Conservation (phyloP, 83 land plant genomes). For the Thuja plicata region DNA sequence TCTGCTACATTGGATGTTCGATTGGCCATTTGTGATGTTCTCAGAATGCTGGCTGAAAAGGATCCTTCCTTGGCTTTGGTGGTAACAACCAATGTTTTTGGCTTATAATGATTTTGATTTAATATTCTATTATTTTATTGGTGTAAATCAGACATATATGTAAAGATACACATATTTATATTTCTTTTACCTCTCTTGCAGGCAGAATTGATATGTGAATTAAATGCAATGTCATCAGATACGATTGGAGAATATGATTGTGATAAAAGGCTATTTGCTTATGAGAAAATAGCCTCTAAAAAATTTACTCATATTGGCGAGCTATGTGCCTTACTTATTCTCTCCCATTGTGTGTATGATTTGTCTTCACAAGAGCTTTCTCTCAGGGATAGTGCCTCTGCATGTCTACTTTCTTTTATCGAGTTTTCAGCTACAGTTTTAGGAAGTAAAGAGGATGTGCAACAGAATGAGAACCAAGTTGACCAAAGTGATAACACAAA, state of each 20-base stretch:
- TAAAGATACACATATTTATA: neutral
- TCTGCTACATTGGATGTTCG: constrained; percentile 45
- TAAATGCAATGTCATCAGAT: constrained; percentile 76
- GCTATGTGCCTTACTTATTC: constrained; percentile 48
- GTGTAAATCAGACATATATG: neutral
- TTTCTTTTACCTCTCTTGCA: constrained; percentile 23
- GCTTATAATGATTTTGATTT: neutral
- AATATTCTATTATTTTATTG: neutral
- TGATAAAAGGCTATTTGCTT: constrained; percentile 66
- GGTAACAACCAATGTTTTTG: constrained; percentile 33
- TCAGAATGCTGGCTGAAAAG: constrained; percentile 42
- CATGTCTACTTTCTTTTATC: constrained; percentile 58
- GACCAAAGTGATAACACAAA: neutral
- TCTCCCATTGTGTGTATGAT: constrained; percentile 78
- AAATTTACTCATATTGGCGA: constrained; percentile 40
- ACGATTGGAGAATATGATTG: constrained; percentile 76
- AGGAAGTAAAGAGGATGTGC: constrained; percentile 16
- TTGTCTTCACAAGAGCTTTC: constrained; percentile 77
- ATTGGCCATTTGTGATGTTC: constrained; percentile 55
- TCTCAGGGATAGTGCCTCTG: constrained; percentile 79
- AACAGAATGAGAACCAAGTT: neutral
- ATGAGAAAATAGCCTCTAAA: constrained; percentile 41
- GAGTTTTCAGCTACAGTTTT: constrained; percentile 46
- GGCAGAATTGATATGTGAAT: constrained; percentile 59
- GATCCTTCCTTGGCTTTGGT: constrained; percentile 48